A percentile compares a stretch with the other conserved stretches of the same genome.
Conservation (phyloP, 2,329 filamentous ascomycete species). For the Onygenales sp. region DNA sequence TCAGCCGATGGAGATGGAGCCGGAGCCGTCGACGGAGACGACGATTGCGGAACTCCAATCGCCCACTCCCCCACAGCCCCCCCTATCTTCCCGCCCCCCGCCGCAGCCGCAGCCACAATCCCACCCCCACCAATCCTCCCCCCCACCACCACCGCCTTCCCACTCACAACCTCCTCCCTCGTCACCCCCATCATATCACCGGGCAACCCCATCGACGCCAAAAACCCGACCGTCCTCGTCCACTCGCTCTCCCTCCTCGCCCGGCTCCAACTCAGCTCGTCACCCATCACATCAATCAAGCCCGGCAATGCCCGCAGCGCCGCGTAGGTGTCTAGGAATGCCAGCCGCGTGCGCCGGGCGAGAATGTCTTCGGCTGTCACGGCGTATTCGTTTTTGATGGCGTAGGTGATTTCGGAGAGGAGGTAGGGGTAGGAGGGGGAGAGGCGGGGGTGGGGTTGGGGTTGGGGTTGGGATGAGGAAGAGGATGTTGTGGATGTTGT, state of each 20-base stretch:
- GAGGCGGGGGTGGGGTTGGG: constrained; percentile 68
- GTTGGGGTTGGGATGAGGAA: constrained; percentile 59
- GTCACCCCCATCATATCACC: constrained; percentile 3
- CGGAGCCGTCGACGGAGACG: not conserved
- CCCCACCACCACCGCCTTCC: not conserved
- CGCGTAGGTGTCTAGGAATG: constrained; percentile 73
- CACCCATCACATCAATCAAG: constrained; percentile 68
- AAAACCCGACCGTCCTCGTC: constrained; percentile 48
- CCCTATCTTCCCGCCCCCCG: not conserved
- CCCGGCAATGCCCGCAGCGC: constrained; percentile 65
- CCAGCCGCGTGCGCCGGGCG: constrained; percentile 62
- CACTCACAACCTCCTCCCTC: constrained; percentile 2
- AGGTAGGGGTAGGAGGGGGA: constrained; percentile 67
- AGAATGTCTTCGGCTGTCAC: constrained; percentile 71
- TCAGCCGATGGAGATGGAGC: not conserved
- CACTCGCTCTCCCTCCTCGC: constrained; percentile 61
- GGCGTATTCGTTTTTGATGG: constrained; percentile 68
- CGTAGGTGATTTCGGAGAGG: constrained; percentile 72
- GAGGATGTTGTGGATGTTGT: constrained; percentile 62
- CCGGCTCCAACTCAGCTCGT: constrained; percentile 62
- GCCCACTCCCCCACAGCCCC: not conserved
- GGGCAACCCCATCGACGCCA: constrained; percentile 15
- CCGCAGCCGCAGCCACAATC: not conserved
- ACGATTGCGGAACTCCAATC: not conserved
- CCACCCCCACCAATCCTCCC: not conserved